Evolutionary conservation across 441 rosid species (phyloP).

Genomic region (Omphalea diandra): DNA sequence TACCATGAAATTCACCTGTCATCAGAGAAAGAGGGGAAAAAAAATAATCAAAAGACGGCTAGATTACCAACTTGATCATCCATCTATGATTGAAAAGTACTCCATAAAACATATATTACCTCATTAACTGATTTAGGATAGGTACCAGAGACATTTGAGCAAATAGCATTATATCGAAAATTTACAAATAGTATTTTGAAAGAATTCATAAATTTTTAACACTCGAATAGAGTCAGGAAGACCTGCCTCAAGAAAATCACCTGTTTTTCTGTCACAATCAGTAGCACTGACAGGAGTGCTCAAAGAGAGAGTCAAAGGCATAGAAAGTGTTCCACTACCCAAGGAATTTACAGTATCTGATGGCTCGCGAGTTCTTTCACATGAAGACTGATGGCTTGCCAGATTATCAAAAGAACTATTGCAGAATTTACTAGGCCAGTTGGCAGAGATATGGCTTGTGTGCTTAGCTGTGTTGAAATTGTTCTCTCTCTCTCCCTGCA

Average conservation of each 20-base stretch:
- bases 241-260: background rate
- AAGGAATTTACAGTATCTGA: background rate
- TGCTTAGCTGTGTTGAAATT: background rate
- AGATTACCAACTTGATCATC: background rate
- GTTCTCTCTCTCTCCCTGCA: background rate
- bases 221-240: background rate
- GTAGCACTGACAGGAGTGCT: background rate
- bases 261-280: background rate
- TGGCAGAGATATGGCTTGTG: background rate
- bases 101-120: background rate
- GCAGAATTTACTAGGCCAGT: background rate
- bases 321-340: background rate
- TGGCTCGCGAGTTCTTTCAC: conserved; percentile 7
- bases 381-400: conserved; percentile 1
- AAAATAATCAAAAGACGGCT: background rate
- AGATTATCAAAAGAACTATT: background rate
- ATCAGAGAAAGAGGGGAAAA: conserved; percentile 1
- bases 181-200: background rate
- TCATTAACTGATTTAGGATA: background rate
- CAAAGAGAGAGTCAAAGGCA: conserved; percentile 1
- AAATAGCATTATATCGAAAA: too few species aligned
- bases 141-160: too few species aligned
- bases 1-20: background rate
- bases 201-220: background rate
- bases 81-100: background rate